A percentile compares a stretch with the other conserved stretches of the same genome.
Evolutionary conservation across 345 rosid species (phyloP).

Genomic region (Gossypium turneri): DNA sequence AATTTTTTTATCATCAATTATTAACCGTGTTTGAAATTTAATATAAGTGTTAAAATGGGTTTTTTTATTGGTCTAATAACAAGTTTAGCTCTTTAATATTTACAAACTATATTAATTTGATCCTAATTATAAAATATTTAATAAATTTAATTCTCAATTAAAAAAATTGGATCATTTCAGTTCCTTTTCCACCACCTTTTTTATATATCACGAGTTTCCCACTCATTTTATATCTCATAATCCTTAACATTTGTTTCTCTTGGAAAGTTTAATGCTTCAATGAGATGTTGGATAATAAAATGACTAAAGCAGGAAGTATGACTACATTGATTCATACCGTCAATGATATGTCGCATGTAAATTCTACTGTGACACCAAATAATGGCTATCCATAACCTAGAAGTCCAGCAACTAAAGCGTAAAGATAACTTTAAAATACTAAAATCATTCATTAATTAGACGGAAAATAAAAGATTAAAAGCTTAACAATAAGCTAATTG

Average conservation of each 20-base stretch:
- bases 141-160: background rate
- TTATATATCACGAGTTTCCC: background rate
- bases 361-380: background rate
- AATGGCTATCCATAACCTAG: background rate
- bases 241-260: background rate
- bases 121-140: no score
- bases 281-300: background rate
- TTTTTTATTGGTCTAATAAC: no score
- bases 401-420: background rate
- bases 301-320: no score
- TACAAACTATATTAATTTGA: no score
- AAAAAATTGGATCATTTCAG: background rate
- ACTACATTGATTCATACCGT: background rate
- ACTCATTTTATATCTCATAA: background rate
- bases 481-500: no score
- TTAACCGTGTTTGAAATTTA: no score
- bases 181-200: background rate
- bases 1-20: no score
- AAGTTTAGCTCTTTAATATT: no score
- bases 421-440: no score
- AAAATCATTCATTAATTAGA: no score
- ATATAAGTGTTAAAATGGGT: accelerated
- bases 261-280: background rate
- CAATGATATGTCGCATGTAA: background rate
- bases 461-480: no score